Conservation (phyloP, 2,329 filamentous ascomycete species). For the Annulohypoxylon truncatum region DNA sequence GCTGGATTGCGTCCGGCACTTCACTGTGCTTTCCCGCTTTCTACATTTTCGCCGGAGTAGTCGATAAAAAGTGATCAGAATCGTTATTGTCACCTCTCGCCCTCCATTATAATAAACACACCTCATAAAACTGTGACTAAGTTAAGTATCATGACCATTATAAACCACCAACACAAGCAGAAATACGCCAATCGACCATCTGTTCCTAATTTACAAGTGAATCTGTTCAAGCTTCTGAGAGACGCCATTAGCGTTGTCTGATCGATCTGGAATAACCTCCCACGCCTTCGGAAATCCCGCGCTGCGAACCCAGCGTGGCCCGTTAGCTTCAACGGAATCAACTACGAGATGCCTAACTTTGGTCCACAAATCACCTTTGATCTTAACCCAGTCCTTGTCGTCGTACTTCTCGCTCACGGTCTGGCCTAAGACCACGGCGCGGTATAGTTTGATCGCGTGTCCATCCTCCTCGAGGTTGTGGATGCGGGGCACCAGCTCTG, state of each 20-base stretch:
- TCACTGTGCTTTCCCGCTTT: too few species aligned
- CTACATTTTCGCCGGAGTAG: too few species aligned
- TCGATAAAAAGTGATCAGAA: too few species aligned
- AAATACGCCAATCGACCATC: neutral
- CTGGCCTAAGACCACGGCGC: slow-evolving; percentile 75
- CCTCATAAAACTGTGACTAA: too few species aligned
- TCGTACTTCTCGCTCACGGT: slow-evolving; percentile 59
- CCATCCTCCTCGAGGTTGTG: slow-evolving; percentile 76
- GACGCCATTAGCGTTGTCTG: neutral
- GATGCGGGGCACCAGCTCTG: slow-evolving; percentile 61
- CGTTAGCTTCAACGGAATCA: slow-evolving; percentile 68
- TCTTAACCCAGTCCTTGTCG: slow-evolving; percentile 60
- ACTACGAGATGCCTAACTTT: slow-evolving; percentile 70
- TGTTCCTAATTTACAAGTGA: slow-evolving; percentile 11
- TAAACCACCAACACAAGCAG: too few species aligned
- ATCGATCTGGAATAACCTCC: slow-evolving; percentile 52
- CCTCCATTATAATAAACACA: too few species aligned
- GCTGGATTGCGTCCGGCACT: too few species aligned
- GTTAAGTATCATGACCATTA: neutral
- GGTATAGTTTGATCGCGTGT: slow-evolving; percentile 79
- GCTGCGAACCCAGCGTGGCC: slow-evolving; percentile 68
- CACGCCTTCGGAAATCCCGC: slow-evolving; percentile 75
- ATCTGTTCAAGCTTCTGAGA: slow-evolving; percentile 30
- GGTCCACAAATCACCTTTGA: slow-evolving; percentile 70
- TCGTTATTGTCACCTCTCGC: too few species aligned